Evolutionary conservation across 768 basidiomycete genomes (phyloP).

Genomic region (Rhodotorula babjevae): DNA sequence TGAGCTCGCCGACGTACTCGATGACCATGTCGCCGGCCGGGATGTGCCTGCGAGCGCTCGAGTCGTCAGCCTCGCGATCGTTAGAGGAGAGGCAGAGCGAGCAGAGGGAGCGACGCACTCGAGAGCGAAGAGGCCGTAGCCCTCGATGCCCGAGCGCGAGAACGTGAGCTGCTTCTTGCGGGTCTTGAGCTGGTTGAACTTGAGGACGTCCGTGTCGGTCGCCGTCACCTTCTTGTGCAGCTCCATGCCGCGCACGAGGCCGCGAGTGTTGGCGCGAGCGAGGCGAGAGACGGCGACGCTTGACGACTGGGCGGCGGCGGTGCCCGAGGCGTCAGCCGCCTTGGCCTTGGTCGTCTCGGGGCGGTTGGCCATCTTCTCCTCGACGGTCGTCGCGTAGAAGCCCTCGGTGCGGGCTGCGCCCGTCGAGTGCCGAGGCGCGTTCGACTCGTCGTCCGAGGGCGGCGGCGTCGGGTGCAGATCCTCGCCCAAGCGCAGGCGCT

Average conservation of each 20-base stretch:
- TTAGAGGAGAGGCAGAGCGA: neutral
- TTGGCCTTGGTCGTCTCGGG: conserved; percentile 71
- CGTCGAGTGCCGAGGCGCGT: conserved; percentile 65
- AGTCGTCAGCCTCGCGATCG: neutral
- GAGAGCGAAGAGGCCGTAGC: conserved; percentile 98
- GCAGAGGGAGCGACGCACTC: conserved; percentile 52
- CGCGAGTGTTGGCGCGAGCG: conserved; percentile 85
- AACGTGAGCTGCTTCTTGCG: conserved; percentile 94
- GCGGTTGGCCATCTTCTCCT: conserved; percentile 38
- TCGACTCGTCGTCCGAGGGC: conserved; percentile 32
- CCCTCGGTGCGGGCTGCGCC: conserved; percentile 91
- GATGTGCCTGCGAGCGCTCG: conserved; percentile 51
- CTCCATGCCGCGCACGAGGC: conserved; percentile 85
- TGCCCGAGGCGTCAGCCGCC: conserved; percentile 50
- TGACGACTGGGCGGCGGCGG: conserved; percentile 59
- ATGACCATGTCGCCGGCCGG: conserved; percentile 96
- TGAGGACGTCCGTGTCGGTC: conserved; percentile 65
- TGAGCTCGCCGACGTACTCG: conserved; percentile 97
- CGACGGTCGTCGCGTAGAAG: conserved; percentile 71
- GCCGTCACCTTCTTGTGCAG: conserved; percentile 68
- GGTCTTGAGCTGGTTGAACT: conserved; percentile 97
- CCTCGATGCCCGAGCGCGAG: conserved; percentile 85
- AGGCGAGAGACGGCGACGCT: conserved; percentile 57
- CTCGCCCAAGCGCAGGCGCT: conserved; percentile 36
- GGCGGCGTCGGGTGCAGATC: conserved; percentile 36